Conservation (phyloP, 2,329 filamentous ascomycete species). For the Trichoderma afroharzianum region DNA sequence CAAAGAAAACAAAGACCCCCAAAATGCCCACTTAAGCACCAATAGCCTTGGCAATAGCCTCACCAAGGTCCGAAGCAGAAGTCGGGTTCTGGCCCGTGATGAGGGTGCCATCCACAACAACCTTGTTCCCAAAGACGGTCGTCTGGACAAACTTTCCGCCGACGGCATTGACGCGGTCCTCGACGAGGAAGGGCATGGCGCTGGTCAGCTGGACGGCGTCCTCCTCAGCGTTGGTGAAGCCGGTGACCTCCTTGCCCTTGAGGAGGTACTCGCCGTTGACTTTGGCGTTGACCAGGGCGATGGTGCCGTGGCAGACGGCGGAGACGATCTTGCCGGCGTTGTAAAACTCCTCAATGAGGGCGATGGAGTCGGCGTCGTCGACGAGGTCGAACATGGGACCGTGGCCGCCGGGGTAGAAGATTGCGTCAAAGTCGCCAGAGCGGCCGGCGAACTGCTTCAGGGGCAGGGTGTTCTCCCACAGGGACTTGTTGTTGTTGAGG, state of each 20-base stretch:
- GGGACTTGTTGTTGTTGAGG: slow-evolving; percentile 48
- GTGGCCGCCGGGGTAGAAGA: slow-evolving; percentile 57
- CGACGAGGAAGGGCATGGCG: slow-evolving; percentile 57
- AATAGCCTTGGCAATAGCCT: slow-evolving; percentile 46
- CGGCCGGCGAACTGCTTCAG: slow-evolving; percentile 55
- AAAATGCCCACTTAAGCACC: not conserved
- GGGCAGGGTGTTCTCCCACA: slow-evolving; percentile 63
- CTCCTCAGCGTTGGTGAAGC: slow-evolving; percentile 59
- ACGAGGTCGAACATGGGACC: slow-evolving; percentile 67
- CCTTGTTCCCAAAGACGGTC: slow-evolving; percentile 44
- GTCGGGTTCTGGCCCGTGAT: slow-evolving; percentile 59
- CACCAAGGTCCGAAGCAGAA: slow-evolving; percentile 48
- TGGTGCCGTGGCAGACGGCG: slow-evolving; percentile 67
- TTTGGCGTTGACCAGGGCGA: slow-evolving; percentile 57
- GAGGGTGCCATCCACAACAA: slow-evolving; percentile 49
- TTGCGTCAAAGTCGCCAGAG: slow-evolving; percentile 59
- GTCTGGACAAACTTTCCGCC: slow-evolving; percentile 57
- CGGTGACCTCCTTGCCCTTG: slow-evolving; percentile 55
- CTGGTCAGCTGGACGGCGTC: slow-evolving; percentile 44
- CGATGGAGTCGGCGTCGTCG: slow-evolving; percentile 51
- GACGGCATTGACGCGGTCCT: slow-evolving; percentile 49
- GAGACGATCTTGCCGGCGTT: slow-evolving; percentile 58
- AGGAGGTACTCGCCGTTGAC: slow-evolving; percentile 52
- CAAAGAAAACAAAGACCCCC: not conserved
- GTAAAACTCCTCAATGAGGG: slow-evolving; percentile 61